Evolutionary conservation across 495 filamentous ascomycete species (phyloP).

Genomic region (Cudoniella acicularis): DNA sequence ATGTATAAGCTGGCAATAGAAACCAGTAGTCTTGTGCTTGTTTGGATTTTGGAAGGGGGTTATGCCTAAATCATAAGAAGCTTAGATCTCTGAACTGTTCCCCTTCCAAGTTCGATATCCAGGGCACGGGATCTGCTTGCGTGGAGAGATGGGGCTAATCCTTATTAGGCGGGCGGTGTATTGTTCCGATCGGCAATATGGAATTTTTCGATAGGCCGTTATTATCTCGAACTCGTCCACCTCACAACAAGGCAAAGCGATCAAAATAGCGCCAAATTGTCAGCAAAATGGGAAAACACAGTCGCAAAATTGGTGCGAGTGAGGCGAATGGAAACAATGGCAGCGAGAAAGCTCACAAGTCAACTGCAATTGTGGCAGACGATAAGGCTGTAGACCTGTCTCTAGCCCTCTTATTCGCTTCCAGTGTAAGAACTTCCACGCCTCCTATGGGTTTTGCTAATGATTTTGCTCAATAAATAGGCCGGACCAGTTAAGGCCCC

Average conservation of each 20-base stretch:
- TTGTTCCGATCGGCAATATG: background rate
- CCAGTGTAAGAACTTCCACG: slow-evolving; percentile 60
- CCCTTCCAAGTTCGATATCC: too few relatives aligned
- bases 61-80: background rate
- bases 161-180: background rate
- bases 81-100: too few relatives aligned
- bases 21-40: background rate
- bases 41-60: background rate
- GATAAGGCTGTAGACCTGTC: slow-evolving; percentile 64
- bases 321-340: slow-evolving; percentile 16
- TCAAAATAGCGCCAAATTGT: background rate
- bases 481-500: slow-evolving; percentile 62
- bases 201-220: background rate
- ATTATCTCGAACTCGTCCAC: background rate
- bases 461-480: slow-evolving; percentile 36
- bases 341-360: slow-evolving; percentile 17
- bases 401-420: slow-evolving; percentile 74
- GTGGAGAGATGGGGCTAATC: too few relatives aligned
- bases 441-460: background rate
- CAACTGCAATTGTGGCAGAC: slow-evolving; percentile 15
- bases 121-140: too few relatives aligned
- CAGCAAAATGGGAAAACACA: slow-evolving; percentile 22
- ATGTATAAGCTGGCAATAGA: background rate
- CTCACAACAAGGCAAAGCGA: background rate
- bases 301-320: slow-evolving; percentile 7